Evolutionary conservation across 768 basidiomycete species (phyloP).

Genomic region (Holtermannia corniformis): DNA sequence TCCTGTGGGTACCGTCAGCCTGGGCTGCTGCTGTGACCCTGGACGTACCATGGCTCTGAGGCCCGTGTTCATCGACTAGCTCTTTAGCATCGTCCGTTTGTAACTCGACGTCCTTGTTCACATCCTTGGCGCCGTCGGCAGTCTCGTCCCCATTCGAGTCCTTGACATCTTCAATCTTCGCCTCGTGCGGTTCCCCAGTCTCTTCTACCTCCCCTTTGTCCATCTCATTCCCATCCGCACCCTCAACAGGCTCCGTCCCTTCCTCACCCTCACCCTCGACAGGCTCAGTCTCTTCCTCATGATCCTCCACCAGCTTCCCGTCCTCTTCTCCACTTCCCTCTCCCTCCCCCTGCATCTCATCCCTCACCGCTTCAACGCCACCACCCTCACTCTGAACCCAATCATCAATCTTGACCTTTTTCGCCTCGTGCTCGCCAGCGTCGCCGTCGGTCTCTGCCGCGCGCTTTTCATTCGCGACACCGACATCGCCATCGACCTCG

Average conservation of each 20-base stretch:
- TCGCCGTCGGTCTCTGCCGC: not conserved
- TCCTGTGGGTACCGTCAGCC: slow-evolving; percentile 8
- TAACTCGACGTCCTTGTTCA: not conserved
- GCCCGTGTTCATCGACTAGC: slow-evolving; percentile 7
- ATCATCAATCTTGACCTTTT: slow-evolving; percentile 2
- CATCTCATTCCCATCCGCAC: slow-evolving; percentile 2
- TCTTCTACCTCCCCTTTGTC: not conserved
- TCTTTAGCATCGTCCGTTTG: not conserved
- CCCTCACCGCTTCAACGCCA: no score
- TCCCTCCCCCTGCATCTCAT: no score
- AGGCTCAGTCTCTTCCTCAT: slow-evolving; percentile 5
- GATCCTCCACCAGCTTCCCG: not conserved
- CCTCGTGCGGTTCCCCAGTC: not conserved
- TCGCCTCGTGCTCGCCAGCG: not conserved
- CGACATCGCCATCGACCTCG: not conserved
- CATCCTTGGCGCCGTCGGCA: not conserved
- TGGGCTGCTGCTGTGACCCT: not conserved
- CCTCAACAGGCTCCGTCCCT: not conserved
- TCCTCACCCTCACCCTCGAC: slow-evolving; percentile 1
- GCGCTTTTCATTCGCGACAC: not conserved
- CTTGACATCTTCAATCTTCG: not conserved
- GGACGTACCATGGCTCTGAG: slow-evolving; percentile 29
- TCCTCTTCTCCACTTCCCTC: not conserved
- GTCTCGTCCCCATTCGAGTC: not conserved
- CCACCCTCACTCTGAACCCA: no score